phyloP scores from a whole-genome alignment of 139 green algal species.

The Chlamydomonas incerta region DNA sequence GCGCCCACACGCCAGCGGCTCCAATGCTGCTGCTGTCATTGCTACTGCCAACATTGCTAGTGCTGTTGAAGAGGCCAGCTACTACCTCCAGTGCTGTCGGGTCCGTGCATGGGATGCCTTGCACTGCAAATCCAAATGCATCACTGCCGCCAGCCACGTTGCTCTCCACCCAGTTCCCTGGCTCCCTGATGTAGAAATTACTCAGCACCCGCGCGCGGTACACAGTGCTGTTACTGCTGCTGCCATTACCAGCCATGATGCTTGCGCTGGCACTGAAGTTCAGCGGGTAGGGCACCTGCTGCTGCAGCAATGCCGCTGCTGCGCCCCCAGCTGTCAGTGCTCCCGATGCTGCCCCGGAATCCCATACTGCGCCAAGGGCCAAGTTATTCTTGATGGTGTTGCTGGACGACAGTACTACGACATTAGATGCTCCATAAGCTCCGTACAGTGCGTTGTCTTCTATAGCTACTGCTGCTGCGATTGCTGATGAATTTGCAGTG shows the following conservation, averaged over 20 bases:
- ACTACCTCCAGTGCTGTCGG: too few relatives aligned
- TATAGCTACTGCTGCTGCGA: neutral
- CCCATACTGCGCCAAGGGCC: slow-evolving; percentile 37
- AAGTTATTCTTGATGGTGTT: slow-evolving; percentile 44
- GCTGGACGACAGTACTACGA: slow-evolving; percentile 23
- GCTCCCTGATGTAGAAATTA: slow-evolving; percentile 23
- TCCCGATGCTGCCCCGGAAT: neutral
- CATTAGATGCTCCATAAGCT: slow-evolving; percentile 47
- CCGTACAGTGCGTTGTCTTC: slow-evolving; percentile 49
- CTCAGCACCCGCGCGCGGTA: neutral
- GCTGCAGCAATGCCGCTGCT: slow-evolving; percentile 46
- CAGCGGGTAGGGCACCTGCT: slow-evolving; percentile 36
- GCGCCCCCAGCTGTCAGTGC: too few relatives aligned
- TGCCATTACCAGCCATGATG: too few relatives aligned
- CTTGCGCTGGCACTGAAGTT: too few relatives aligned
- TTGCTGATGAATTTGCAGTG: neutral
- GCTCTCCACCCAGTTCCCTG: slow-evolving; percentile 42
- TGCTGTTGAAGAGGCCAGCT: too few relatives aligned
- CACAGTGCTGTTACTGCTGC: neutral
- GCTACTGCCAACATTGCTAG: too few relatives aligned
- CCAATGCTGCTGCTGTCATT: too few relatives aligned
- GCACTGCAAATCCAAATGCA: slow-evolving; percentile 54
- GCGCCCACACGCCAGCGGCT: neutral
- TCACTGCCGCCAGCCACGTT: slow-evolving; percentile 68
- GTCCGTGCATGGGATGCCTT: neutral